These are phyloP conservation scores for Naganishia liquefaciens DNA, from an alignment of 1,284 basidiomycete genomes.

Conservation along the genomic window DNA sequence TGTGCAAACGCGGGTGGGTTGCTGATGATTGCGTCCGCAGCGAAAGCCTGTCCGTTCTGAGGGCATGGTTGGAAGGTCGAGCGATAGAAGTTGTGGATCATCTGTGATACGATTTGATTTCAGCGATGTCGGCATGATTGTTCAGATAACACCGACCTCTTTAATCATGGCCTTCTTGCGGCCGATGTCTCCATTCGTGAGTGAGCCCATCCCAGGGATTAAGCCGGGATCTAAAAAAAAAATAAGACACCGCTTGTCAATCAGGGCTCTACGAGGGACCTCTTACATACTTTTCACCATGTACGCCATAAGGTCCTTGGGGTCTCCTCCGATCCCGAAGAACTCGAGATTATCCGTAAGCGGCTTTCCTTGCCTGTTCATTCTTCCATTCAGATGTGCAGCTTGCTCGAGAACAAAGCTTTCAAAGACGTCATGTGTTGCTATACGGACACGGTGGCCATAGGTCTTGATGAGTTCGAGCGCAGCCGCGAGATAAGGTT, in stretches of 20 bases:
- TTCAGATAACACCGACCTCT: not conserved
- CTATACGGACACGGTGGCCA: slow-evolving; percentile 63
- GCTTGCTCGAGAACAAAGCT: slow-evolving; percentile 2
- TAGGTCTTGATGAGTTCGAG: slow-evolving; percentile 57
- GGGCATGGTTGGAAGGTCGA: slow-evolving; percentile 60
- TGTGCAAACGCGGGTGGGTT: slow-evolving; percentile 68
- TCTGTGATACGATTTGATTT: slow-evolving; percentile 39
- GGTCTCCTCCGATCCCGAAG: slow-evolving; percentile 49
- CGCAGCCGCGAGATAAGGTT: slow-evolving; percentile 68
- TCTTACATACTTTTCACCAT: slow-evolving; percentile 53
- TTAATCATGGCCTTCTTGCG: slow-evolving; percentile 10
- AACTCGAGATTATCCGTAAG: slow-evolving; percentile 45
- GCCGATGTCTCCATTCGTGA: slow-evolving; percentile 39
- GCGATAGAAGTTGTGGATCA: slow-evolving; percentile 64
- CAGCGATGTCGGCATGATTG: too few species aligned
- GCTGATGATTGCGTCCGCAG: slow-evolving; percentile 65
- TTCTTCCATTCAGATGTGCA: not conserved
- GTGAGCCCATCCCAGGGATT: slow-evolving; percentile 41
- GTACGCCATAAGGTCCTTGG: slow-evolving; percentile 50
- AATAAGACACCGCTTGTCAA: too few species aligned
- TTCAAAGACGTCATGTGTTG: not conserved
- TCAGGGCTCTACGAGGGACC: too few species aligned
- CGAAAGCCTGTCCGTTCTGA: slow-evolving; percentile 57
- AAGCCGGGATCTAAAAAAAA: slow-evolving; percentile 44
- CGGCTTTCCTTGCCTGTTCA: slow-evolving; percentile 1